Base-by-base conservation (phyloP, 179 eudicot genomes). In the Patellifolia procumbens region DNA sequence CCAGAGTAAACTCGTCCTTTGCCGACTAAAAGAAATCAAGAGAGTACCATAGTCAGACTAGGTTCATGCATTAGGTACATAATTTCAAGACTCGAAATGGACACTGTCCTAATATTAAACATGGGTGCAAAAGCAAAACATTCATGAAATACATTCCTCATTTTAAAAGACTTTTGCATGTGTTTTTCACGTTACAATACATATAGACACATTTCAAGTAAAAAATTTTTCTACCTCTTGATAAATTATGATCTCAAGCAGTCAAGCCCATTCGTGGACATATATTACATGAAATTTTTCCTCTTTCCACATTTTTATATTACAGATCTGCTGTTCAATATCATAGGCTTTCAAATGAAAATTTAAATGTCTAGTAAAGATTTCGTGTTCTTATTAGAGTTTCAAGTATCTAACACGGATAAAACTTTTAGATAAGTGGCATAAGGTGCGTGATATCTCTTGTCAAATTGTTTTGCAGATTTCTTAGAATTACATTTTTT, bases 1-100 rank as follows among this genome's bases (percentile, higher is more conserved):
- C 98, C 28, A 90, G 91, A 16, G 98, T 93, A 68, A 93, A 93
- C 79, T 93, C 98, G 81, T 93, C 98, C 84, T 89, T 93, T 51
- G 93, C 97, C n/a, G 83, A 90, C 98, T 93, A 70, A 51, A 74
- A 64, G 42, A 79, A 16, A 60, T 28, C 48, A 68, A 53, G 16
- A 22, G 12, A n/a, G 24, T 31, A 7, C 68, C 2, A 71, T 43
- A 74, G 63, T 10, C 24, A 68, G 31, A 20, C 37, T 56, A 72
- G 13, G 43, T 12, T 71, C 10, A 64, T 17, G 43, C 42, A 76
- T n/a, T n/a, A n/a, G n/a, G n/a, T n/a, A n/a, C n/a, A n/a, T n/a
- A n/a, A n/a, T n/a, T n/a, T 53, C 26, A n/a, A 53, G 28, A 20
- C 59, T 53, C 59, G 7, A 4, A n/a, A 4, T 53, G 11, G 28